Base-by-base conservation (phyloP, 257 asterid species). In the Salvia hispanica region DNA sequence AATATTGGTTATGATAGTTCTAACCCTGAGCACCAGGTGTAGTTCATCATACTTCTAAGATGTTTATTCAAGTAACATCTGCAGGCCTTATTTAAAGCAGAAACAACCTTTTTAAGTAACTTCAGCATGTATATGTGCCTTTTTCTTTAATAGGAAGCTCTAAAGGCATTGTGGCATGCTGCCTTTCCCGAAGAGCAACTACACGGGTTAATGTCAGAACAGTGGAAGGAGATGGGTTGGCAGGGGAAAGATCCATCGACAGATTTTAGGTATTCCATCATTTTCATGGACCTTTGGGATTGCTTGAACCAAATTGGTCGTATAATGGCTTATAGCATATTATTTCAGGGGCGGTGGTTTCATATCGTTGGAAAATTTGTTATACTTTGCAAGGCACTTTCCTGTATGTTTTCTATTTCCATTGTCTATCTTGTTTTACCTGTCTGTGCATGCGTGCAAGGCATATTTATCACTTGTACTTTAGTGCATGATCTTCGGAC, bases 151-250 rank as follows among this genome's bases (percentile, higher is more conserved):
- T 53, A 94, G 99, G 96, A 87, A 83, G 88, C 99, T 69, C 76
- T 94, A 59, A 79, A 70, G 80, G 89, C 91, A 45, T 74, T 94
- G 71, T 94, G 99, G 99, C 36, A 79, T 78, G 95, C 88, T 68
- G 85, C 98, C 74, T 94, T 91, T 78, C 99, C 99, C 8, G 89
- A 77, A 70, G 91, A 88, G 79, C 86, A 85, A 71, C 89, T 91
- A 37, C 71, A 9, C 15, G 91, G 96, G 73, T 82, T 91, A 78
- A 81, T 94, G 79, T 91, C 99, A 54, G 99, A 94, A 72, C 98
- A 89, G 81, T 94, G 99, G 99, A 94, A 94, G 76, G 96, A 94
- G 76, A 94, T 94, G 99, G 99, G 98, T 75, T 94, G 99, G 99
- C 99, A 94, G 78, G 99, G 99, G 53, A 94, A 94, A 84, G 99